A percentile compares a stretch with the other conserved stretches of the same genome.
These are phyloP conservation scores for Endothia cerciana DNA, from an alignment of 2,329 filamentous ascomycete species.

Conservation along the genomic window DNA sequence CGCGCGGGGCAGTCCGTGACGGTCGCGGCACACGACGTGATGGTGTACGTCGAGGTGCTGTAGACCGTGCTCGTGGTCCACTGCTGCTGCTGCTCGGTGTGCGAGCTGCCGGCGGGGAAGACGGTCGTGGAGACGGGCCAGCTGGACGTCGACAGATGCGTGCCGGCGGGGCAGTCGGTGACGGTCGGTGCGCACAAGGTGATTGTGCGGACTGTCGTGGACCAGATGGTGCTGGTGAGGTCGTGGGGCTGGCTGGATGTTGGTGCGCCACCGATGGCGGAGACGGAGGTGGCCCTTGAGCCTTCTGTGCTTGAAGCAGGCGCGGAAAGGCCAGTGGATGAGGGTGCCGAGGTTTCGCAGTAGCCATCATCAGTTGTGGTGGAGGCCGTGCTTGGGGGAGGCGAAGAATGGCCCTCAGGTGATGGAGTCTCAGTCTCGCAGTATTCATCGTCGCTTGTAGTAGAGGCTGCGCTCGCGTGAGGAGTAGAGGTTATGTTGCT, in stretches of 20 bases:
- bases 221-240: constrained; percentile 22
- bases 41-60: constrained; percentile 52
- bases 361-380: neutral
- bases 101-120: constrained; percentile 31
- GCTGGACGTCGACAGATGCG: constrained; percentile 38
- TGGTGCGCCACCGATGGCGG: constrained; percentile 36
- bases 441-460: neutral
- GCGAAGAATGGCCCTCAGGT: neutral
- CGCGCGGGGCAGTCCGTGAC: constrained; percentile 44
- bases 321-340: neutral
- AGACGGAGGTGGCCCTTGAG: constrained; percentile 16
- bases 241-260: constrained; percentile 11
- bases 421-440: neutral
- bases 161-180: constrained; percentile 30
- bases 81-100: constrained; percentile 7
- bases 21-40: constrained; percentile 57
- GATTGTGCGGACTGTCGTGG: constrained; percentile 21
- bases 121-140: constrained; percentile 43
- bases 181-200: constrained; percentile 27
- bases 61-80: constrained; percentile 45
- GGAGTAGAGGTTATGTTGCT: constrained; percentile 22
- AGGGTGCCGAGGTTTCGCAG: neutral
- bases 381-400: neutral
- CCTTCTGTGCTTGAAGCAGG: neutral
- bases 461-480: neutral